Evolutionary conservation across 768 basidiomycete genomes (phyloP).

Genomic region (Mycena venus): DNA sequence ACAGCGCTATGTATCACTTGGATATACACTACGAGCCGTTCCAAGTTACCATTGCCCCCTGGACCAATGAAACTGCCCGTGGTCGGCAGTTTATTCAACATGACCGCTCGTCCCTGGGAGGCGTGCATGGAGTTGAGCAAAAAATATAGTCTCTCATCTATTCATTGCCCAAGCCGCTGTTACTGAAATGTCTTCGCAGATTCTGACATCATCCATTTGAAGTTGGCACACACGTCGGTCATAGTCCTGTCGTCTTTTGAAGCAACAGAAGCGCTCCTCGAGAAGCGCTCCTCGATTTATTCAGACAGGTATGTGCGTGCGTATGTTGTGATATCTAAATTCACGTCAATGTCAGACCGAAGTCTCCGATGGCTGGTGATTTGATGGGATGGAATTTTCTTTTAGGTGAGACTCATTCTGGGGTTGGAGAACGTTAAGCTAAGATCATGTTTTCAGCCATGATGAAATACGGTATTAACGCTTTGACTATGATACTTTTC

Average conservation of each 20-base stretch:
- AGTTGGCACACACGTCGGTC: conserved; percentile 39
- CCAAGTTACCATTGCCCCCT: conserved; percentile 41
- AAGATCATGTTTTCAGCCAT: not conserved
- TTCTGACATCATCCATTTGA: conserved; percentile 45
- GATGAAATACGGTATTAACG: conserved; percentile 19
- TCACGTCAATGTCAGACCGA: conserved; percentile 1
- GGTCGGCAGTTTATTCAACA: conserved; percentile 58
- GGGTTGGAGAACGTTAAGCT: not conserved
- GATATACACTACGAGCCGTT: not conserved
- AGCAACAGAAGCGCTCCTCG: conserved; percentile 51
- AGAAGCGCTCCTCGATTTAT: conserved; percentile 53
- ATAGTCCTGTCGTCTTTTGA: conserved; percentile 51
- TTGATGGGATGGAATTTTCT: conserved; percentile 26
- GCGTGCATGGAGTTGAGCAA: conserved; percentile 57
- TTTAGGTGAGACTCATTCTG: not conserved
- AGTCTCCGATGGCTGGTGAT: conserved; percentile 23
- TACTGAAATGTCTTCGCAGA: conserved; percentile 32
- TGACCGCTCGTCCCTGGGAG: conserved; percentile 60
- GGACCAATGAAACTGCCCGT: conserved; percentile 59
- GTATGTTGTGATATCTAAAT: conserved; percentile 1
- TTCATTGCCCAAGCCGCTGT: not conserved
- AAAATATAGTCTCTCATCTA: conserved; percentile 48
- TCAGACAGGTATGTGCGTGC: conserved; percentile 48
- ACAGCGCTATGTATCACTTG: not conserved
- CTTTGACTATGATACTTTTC: not conserved